phyloP scores from a whole-genome alignment of 78 protist species.

The Ministeria vibrans region DNA sequence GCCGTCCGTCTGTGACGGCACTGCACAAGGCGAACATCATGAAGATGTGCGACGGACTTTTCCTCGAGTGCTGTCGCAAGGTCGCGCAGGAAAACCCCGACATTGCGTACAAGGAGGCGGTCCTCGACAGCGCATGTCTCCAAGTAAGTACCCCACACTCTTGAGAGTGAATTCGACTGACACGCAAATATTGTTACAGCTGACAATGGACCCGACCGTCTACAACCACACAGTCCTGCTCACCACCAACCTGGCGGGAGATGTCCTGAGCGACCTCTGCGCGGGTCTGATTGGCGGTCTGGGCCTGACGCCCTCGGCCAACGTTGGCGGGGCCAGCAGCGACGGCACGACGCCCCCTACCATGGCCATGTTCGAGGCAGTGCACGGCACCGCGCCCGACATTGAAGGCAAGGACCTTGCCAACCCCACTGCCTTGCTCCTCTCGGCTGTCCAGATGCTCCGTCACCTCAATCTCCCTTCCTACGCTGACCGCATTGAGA shows the following conservation, averaged over 20 bases:
- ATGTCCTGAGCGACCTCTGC: slow-evolving; percentile 46
- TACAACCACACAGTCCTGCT: slow-evolving; percentile 63
- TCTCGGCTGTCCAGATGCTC: slow-evolving; percentile 40
- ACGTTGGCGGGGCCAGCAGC: too few relatives aligned
- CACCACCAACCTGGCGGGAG: slow-evolving; percentile 63
- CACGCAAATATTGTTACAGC: background rate
- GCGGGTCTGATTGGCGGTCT: slow-evolving; percentile 67
- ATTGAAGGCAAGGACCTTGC: slow-evolving; percentile 56
- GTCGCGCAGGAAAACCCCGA: slow-evolving; percentile 45
- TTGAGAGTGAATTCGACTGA: background rate
- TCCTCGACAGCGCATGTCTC: slow-evolving; percentile 81
- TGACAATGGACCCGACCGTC: slow-evolving; percentile 24
- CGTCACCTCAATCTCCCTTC: slow-evolving; percentile 43
- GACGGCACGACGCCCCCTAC: too few relatives aligned
- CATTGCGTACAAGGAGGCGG: slow-evolving; percentile 41
- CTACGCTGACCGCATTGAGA: slow-evolving; percentile 45
- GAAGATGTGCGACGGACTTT: slow-evolving; percentile 10
- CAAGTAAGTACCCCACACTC: background rate
- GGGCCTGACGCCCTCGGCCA: slow-evolving; percentile 25
- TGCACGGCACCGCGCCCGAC: slow-evolving; percentile 71
- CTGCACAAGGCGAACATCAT: slow-evolving; percentile 85
- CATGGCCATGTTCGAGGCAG: slow-evolving; percentile 27
- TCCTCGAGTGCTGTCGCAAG: slow-evolving; percentile 2
- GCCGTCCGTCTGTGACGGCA: slow-evolving; percentile 60
- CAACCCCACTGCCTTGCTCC: slow-evolving; percentile 62